phyloP scores from a whole-genome alignment of 2,329 filamentous ascomycete species.

The Hypoxylon sp. region DNA sequence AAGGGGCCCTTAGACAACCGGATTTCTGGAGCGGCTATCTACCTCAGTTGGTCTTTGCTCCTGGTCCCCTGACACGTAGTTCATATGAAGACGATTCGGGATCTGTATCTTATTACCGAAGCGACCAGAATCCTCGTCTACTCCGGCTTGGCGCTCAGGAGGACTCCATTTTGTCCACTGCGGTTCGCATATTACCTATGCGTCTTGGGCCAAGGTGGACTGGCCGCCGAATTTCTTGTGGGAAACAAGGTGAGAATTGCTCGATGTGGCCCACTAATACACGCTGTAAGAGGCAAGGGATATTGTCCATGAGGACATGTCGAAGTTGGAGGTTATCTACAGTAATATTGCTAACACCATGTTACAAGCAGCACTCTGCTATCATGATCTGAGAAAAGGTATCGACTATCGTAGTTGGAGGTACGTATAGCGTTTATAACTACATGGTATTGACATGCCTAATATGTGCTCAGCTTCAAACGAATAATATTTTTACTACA shows the following conservation, averaged over 20 bases:
- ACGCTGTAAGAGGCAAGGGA: conserved; percentile 12
- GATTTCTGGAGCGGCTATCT: conserved; percentile 5
- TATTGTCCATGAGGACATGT: conserved; percentile 4
- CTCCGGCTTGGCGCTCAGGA: conserved; percentile 4
- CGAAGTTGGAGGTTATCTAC: neutral
- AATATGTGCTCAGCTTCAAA: neutral
- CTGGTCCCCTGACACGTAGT: neutral
- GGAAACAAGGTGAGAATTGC: conserved; percentile 10
- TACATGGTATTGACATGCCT: neutral
- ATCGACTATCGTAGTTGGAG: neutral
- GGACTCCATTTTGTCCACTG: conserved; percentile 17
- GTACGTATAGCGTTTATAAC: neutral
- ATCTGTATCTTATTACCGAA: conserved; percentile 3
- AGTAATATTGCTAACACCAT: neutral
- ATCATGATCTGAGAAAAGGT: neutral
- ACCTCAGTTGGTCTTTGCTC: neutral
- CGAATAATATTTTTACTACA: neutral
- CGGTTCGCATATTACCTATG: conserved; percentile 16
- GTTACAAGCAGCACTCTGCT: neutral
- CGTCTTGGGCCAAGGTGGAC: neutral
- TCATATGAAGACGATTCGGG: conserved; percentile 2
- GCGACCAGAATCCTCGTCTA: conserved; percentile 1
- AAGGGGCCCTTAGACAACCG: conserved; percentile 14
- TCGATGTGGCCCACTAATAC: conserved; percentile 1
- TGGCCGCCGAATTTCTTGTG: conserved; percentile 1